These are phyloP conservation scores for Penicillium frequentans DNA, from an alignment of 2,329 filamentous ascomycete species.

Conservation along the genomic window DNA sequence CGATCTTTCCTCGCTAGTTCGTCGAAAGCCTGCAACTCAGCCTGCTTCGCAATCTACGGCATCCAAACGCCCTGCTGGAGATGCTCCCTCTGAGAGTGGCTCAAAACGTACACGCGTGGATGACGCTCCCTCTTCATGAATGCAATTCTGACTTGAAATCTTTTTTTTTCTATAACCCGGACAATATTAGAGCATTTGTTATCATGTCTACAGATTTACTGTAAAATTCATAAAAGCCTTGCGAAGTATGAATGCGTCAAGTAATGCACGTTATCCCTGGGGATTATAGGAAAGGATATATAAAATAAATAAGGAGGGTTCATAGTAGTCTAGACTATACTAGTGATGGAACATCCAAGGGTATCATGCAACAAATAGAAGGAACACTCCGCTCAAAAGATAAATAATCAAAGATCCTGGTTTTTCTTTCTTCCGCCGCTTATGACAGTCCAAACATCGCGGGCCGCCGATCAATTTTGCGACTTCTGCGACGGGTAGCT, in stretches of 20 bases:
- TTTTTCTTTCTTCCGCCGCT: not conserved
- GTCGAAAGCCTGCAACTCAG: constrained; percentile 47
- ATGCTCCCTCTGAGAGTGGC: constrained; percentile 17
- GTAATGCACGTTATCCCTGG: no score
- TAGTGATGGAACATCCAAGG: no score
- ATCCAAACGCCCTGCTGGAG: constrained; percentile 31
- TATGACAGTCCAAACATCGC: constrained; percentile 25
- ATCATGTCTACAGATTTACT: not conserved
- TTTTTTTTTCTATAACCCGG: not conserved
- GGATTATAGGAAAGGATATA: no score
- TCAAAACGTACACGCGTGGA: constrained; percentile 29
- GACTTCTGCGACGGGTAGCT: constrained; percentile 48
- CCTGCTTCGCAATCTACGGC: constrained; percentile 11
- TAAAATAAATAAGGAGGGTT: no score
- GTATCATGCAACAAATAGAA: not conserved
- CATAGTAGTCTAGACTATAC: no score
- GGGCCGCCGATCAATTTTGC: constrained; percentile 31
- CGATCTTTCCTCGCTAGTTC: constrained; percentile 60
- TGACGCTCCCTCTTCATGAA: constrained; percentile 4
- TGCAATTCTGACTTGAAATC: not conserved
- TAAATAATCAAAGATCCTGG: not conserved
- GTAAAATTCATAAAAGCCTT: no score
- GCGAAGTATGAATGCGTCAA: no score
- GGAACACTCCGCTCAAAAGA: not conserved
- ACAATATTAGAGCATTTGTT: not conserved